phyloP scores from a whole-genome alignment of 306 rosid genomes.

The Fagus crenata region DNA sequence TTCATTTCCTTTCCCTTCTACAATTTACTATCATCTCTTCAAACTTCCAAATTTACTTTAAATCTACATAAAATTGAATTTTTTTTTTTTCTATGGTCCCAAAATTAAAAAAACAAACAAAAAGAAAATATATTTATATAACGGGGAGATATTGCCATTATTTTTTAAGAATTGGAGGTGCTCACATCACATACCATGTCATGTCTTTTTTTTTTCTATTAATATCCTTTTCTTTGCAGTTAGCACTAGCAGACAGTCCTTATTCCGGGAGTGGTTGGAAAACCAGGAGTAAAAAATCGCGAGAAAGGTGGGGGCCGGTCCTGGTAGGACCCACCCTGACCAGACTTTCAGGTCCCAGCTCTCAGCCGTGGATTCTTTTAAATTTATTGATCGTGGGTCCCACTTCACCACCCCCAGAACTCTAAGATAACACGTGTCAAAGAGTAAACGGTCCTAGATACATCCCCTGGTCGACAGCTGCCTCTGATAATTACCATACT shows the following conservation, averaged over 20 bases:
- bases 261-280: slow-evolving; percentile 36
- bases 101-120: too few relatives aligned
- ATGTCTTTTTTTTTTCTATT: background rate
- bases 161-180: background rate
- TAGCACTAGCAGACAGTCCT: slow-evolving; percentile 5
- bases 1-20: too few relatives aligned
- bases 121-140: too few relatives aligned
- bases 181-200: background rate
- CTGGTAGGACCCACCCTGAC: slow-evolving; percentile 17
- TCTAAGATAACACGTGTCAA: slow-evolving; percentile 6
- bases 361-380: slow-evolving; percentile 15
- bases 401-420: background rate
- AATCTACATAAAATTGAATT: too few relatives aligned
- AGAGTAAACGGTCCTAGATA: slow-evolving; percentile 26
- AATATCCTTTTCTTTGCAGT: slow-evolving; percentile 15
- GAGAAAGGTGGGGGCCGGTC: slow-evolving; percentile 27
- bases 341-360: background rate
- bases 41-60: too few relatives aligned
- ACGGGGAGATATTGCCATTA: too few relatives aligned
- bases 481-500: background rate
- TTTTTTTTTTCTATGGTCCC: too few relatives aligned
- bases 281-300: slow-evolving; percentile 2
- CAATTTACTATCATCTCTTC: too few relatives aligned
- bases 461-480: slow-evolving; percentile 18
- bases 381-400: slow-evolving; percentile 3